Evolutionary conservation across 495 filamentous ascomycete species (phyloP).

Genomic region (Penicillium desertorum): DNA sequence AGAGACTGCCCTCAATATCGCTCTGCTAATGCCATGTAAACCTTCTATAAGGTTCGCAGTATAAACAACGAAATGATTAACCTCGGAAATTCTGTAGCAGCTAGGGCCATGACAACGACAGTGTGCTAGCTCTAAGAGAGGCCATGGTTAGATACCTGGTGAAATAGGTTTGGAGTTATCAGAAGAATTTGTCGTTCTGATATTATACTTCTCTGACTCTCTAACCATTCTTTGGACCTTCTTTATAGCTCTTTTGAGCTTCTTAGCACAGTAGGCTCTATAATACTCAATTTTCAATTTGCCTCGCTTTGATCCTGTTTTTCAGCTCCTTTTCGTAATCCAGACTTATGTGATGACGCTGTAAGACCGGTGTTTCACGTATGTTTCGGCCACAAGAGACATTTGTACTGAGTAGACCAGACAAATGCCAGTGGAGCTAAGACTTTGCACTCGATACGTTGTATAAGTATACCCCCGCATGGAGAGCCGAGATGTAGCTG

Average conservation of each 20-base stretch:
- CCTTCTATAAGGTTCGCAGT: not conserved
- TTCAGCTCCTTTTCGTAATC: not conserved
- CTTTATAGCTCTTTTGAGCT: not conserved
- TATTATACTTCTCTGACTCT: not conserved
- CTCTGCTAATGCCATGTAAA: not conserved
- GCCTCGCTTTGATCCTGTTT: not conserved
- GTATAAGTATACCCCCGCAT: not conserved
- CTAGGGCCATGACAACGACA: not conserved
- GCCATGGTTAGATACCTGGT: not conserved
- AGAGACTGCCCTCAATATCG: not conserved
- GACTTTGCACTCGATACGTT: not conserved
- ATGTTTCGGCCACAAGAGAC: slow-evolving; percentile 1
- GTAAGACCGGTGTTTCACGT: not conserved
- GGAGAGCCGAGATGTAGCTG: slow-evolving; percentile 1
- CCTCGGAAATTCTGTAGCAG: not conserved
- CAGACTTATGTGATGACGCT: not conserved
- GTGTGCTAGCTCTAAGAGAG: not conserved
- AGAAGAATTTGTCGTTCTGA: not conserved
- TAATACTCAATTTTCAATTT: not conserved
- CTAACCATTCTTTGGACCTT: not conserved
- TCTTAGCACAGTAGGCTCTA: not conserved
- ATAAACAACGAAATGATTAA: not conserved
- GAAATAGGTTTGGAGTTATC: not conserved
- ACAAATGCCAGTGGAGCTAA: slow-evolving; percentile 1
- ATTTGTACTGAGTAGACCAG: not conserved